phyloP scores from a whole-genome alignment of 176 grass and related monocot species.

The Ananas comosus region DNA sequence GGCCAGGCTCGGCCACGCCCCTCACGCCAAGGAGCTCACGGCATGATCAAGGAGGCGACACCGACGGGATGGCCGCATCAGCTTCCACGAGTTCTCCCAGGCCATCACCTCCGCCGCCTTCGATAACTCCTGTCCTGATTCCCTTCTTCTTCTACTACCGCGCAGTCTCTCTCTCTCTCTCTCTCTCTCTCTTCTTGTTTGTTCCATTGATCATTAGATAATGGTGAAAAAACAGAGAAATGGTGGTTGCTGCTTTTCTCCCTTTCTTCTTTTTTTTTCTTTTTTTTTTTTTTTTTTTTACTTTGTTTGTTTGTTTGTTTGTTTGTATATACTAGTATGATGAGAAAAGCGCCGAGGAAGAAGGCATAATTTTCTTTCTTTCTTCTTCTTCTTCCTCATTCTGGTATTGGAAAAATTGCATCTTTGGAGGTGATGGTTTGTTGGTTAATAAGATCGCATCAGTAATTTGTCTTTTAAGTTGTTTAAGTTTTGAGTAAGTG shows the following conservation, averaged over 20 bases:
- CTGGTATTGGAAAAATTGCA: neutral
- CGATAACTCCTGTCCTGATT: slow-evolving; percentile 67
- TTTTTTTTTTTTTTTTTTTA: no score
- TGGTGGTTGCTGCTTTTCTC: no score
- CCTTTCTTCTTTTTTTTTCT: no score
- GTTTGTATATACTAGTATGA: no score
- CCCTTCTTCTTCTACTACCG: neutral
- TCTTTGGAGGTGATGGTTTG: neutral
- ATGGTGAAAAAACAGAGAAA: no score
- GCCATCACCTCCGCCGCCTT: slow-evolving; percentile 83
- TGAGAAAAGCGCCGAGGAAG: neutral
- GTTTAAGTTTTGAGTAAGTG: no score
- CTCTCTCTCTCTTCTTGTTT: no score
- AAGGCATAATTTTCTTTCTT: neutral
- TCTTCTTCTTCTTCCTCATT: neutral
- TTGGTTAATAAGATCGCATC: neutral
- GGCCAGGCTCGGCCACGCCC: slow-evolving; percentile 74
- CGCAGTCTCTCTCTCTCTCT: no score
- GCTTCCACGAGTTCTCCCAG: slow-evolving; percentile 77
- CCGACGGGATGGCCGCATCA: slow-evolving; percentile 78
- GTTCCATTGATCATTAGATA: no score
- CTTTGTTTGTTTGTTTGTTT: neutral
- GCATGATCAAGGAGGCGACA: slow-evolving; percentile 96
- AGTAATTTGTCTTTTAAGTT: neutral
- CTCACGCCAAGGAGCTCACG: slow-evolving; percentile 81